Base-by-base conservation (phyloP, 371 early-diverging fungal species). In the Apophysomyces variabilis region DNA sequence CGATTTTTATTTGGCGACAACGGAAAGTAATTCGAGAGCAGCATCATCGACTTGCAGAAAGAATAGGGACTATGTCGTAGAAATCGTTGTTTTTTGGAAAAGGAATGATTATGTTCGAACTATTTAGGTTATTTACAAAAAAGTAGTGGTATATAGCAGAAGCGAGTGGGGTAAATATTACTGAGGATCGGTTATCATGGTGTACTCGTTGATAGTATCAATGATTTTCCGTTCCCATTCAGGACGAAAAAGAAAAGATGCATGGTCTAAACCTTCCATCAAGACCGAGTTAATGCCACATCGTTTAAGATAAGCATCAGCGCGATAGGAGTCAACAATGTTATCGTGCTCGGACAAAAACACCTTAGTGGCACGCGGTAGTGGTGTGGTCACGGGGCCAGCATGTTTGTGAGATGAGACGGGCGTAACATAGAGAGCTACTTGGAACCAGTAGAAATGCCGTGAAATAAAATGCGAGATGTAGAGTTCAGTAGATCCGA, bases 401-500 rank as follows among this genome's bases (percentile, higher is more conserved):
- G 45, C 32, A n/a, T 67, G 62, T 14, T 18, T 61, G 16, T 69
- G 57, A 21, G 67, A 64, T 18, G 69, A 57, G 7, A 62, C 62
- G 7, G 79, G 76, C 4, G 75, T 63, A 13, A 75, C 69, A 64
- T 80, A 89, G 21, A 89, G 73, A 35, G 82, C 78, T 37, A 82
- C 79, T 62, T 89, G 80, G 69, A 77, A 82, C 90, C 90, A 90
- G 47, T 84, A 84, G 70, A 90, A 90, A 56, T 88, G 86, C 1
- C 89, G 84, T 47, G 82, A 78, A 57, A 92, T 88, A 57, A 78
- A 90, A 68, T 89, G 77, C 0, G 88, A 86, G 12, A 87, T 89
- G 59, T 87, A 87, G 3, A 92, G 75, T 65, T 92, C 92, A 5
- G 86, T 77, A 1, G 90, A 88, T 14, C 87, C 90, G 67, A 89